Evolutionary conservation across 116 monocot genomes (phyloP).

Genomic region (Trichopus zeylanicus): DNA sequence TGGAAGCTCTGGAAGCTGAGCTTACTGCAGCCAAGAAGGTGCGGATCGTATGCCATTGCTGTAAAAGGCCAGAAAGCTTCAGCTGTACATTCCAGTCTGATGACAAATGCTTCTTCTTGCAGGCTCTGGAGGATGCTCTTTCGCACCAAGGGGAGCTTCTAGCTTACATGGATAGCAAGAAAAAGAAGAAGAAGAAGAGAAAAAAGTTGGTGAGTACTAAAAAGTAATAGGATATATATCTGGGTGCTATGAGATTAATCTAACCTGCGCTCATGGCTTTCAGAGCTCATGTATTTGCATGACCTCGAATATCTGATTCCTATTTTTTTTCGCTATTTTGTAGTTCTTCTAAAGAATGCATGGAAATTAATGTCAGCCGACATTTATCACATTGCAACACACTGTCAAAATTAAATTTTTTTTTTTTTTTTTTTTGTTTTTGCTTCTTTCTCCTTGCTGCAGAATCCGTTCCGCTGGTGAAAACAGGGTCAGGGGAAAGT

Average conservation of each 20-base stretch:
- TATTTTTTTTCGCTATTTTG: no score
- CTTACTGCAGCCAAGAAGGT: constrained; percentile 91
- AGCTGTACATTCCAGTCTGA: not conserved
- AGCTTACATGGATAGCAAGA: constrained; percentile 62
- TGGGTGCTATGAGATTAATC: no score
- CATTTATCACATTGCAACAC: no score
- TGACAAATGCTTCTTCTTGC: not conserved
- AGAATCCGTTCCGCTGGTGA: constrained; percentile 2
- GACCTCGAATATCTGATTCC: no score
- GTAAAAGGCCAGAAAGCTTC: not conserved
- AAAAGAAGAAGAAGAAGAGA: constrained; percentile 57
- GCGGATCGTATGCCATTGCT: not conserved
- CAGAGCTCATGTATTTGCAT: no score
- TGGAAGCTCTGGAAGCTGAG: constrained; percentile 54
- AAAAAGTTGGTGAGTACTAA: constrained; percentile 1
- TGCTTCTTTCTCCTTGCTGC: no score
- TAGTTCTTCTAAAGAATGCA: no score
- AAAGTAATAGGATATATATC: not conserved
- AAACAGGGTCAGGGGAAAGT: not conserved
- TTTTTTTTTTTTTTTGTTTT: no score
- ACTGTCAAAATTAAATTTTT: no score
- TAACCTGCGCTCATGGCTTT: no score
- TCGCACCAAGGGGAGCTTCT: constrained; percentile 52
- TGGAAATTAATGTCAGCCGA: no score
- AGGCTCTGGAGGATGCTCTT: constrained; percentile 64